phyloP scores from a whole-genome alignment of 2,329 filamentous ascomycete species.

The Ilyonectria robusta region DNA sequence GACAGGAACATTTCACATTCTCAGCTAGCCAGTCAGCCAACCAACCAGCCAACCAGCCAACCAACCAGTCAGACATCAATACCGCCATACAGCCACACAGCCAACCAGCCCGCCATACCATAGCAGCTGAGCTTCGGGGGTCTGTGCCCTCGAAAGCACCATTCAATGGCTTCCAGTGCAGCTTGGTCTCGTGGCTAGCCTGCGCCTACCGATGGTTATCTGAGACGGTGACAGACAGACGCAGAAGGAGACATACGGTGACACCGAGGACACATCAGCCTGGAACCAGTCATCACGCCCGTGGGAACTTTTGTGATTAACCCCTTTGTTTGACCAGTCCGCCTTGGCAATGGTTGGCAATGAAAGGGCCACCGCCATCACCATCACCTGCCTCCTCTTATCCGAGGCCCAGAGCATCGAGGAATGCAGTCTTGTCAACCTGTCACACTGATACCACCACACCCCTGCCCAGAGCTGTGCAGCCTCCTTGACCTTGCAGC shows the following conservation, averaged over 20 bases:
- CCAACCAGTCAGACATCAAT: too few relatives aligned
- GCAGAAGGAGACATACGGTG: background rate
- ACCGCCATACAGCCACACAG: too few relatives aligned
- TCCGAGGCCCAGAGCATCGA: conserved; percentile 33
- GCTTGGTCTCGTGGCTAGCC: background rate
- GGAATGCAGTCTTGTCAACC: conserved; percentile 32
- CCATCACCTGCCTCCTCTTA: conserved; percentile 18
- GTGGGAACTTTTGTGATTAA: conserved; percentile 25
- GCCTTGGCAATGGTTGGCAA: conserved; percentile 30
- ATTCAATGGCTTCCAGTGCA: background rate
- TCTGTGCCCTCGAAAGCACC: background rate
- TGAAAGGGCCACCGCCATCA: conserved; percentile 19
- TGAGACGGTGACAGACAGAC: background rate
- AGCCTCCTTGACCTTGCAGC: conserved; percentile 27
- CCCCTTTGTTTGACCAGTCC: conserved; percentile 19
- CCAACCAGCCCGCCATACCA: background rate
- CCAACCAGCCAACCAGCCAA: too few relatives aligned
- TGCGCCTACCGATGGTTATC: background rate
- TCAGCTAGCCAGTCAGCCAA: background rate
- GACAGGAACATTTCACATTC: background rate
- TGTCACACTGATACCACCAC: conserved; percentile 41
- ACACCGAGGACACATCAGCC: background rate
- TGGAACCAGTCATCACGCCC: background rate
- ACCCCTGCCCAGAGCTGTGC: conserved; percentile 29
- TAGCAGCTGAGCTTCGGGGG: background rate